Evolutionary conservation across 768 basidiomycete genomes (phyloP).

Genomic region (Leucosporidium creatinivorum): DNA sequence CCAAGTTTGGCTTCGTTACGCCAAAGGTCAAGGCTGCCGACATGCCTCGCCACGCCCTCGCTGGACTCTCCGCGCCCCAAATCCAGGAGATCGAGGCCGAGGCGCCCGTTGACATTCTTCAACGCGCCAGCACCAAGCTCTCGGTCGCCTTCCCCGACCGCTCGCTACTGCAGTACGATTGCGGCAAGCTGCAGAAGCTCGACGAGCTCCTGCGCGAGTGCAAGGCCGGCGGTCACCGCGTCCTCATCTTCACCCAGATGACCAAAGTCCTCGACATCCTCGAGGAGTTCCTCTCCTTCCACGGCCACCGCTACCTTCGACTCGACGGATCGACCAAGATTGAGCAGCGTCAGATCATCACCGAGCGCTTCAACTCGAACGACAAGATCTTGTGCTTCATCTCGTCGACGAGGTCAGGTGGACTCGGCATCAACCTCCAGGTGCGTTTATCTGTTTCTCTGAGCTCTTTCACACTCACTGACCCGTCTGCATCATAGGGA

Average conservation of each 20-base stretch:
- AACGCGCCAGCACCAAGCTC: slow-evolving; percentile 67
- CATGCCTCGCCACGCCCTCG: slow-evolving; percentile 57
- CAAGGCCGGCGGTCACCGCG: slow-evolving; percentile 78
- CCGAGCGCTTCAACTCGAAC: slow-evolving; percentile 47
- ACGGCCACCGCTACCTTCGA: slow-evolving; percentile 88
- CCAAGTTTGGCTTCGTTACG: slow-evolving; percentile 71
- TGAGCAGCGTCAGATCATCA: slow-evolving; percentile 62
- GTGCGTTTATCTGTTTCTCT: neutral
- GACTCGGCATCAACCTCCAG: slow-evolving; percentile 79
- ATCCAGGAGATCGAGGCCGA: slow-evolving; percentile 40
- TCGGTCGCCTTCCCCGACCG: slow-evolving; percentile 91
- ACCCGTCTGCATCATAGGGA: slow-evolving; percentile 38
- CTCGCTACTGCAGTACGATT: slow-evolving; percentile 85
- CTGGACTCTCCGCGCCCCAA: slow-evolving; percentile 42
- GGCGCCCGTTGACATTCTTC: slow-evolving; percentile 60
- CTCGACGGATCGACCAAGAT: slow-evolving; percentile 92
- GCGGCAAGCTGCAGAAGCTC: slow-evolving; percentile 85
- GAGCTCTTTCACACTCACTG: neutral
- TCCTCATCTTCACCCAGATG: slow-evolving; percentile 97
- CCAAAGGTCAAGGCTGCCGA: slow-evolving; percentile 70
- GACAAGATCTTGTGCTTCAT: slow-evolving; percentile 46
- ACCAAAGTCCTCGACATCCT: slow-evolving; percentile 87
- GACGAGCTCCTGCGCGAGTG: slow-evolving; percentile 69
- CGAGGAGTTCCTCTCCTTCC: slow-evolving; percentile 84
- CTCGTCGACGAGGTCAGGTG: slow-evolving; percentile 45